Conservation (phyloP, 768 basidiomycete species). For the Boletus eberwhitei region DNA sequence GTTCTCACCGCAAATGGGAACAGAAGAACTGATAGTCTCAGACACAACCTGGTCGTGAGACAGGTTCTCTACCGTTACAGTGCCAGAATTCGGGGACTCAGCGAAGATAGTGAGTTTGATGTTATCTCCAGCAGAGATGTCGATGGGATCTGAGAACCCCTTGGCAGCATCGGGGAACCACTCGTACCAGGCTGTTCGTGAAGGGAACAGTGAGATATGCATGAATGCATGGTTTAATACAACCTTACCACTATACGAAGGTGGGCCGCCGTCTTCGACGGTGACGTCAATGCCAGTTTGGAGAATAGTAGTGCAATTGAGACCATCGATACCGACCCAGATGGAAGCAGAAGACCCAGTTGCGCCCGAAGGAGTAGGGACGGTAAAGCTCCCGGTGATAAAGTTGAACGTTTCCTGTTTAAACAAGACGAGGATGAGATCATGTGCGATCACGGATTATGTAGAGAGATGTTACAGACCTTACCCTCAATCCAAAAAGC, state of each 20-base stretch:
- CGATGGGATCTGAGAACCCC: background rate
- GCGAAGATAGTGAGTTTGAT: background rate
- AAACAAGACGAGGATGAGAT: background rate
- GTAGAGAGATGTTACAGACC: background rate
- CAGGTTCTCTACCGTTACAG: background rate
- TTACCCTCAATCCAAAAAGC: background rate
- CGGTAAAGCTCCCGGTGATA: constrained; percentile 7
- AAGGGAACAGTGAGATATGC: background rate
- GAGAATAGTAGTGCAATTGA: background rate
- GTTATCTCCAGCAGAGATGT: constrained; percentile 4
- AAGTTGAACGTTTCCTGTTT: constrained; percentile 3
- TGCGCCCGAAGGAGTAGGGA: background rate
- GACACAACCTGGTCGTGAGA: background rate
- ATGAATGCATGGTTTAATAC: too few relatives aligned
- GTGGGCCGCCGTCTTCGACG: background rate
- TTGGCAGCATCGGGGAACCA: too few relatives aligned
- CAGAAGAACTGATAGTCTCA: background rate
- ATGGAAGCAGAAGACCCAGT: background rate
- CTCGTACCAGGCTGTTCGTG: constrained; percentile 7
- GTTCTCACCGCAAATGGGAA: background rate
- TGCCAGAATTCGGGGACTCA: background rate
- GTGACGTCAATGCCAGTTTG: background rate
- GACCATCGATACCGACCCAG: constrained; percentile 14
- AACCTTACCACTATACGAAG: background rate
- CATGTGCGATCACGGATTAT: background rate